Evolutionary conservation across 176 grass and related monocot genomes (phyloP).

Genomic region (Sorghum bicolor): Sorghum_bicolor_NCBIv3 NC_012878.2:52296001-52296500

Average conservation of each 20-base stretch:
- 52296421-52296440: neutral
- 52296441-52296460: conserved; percentile 14
- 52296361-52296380: conserved; percentile 33
- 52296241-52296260: conserved; percentile 57
- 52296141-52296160: neutral
- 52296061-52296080: neutral
- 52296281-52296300: conserved; percentile 88
- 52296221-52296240: conserved; percentile 64
- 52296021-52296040: conserved; percentile 88
- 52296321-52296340: conserved; percentile 86
- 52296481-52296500: neutral
- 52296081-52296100: neutral
- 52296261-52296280: conserved; percentile 90
- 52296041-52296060: conserved; percentile 65
- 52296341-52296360: conserved; percentile 75
- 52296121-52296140: neutral
- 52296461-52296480: neutral
- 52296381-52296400: conserved; percentile 40
- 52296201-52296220: conserved; percentile 53
- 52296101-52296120: conserved; percentile 2
- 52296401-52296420: neutral
- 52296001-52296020: conserved; percentile 65
- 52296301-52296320: conserved; percentile 92
- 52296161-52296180: conserved; percentile 6
- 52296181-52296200: conserved; percentile 55